Base-by-base conservation (phyloP, 495 filamentous ascomycete species). In the Entonaema liquescens region DNA sequence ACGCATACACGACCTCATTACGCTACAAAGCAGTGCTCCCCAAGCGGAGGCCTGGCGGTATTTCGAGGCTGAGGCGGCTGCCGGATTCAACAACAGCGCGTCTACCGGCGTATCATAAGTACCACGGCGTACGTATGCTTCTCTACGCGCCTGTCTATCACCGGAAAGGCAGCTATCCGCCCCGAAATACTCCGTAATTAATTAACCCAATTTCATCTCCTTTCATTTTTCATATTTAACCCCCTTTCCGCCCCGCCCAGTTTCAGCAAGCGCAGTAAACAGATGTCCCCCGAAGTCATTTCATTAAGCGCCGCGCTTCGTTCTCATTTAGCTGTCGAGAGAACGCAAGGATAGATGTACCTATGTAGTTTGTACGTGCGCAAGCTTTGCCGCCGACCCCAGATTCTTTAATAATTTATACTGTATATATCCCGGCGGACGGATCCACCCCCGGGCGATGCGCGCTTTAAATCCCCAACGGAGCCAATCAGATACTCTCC, bases 261-360 rank as follows among this genome's bases (percentile, higher is more conserved):
- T 72, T 72, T 72, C 70, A 65, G 64, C 59, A 72, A 53, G 65
- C 70, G 70, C 70, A 68, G 29, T 47, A 23, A 47, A 47, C 19
- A 47, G 3, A 47, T 23, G 19, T 25, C 29, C 13, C 25, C 28
- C 28, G 28, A 23, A 50, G 21, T 56, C 29, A 29, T 33, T 19
- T 31, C 28, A 8, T 55, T 29, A 29, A 53, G 49, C 21, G 49
- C 26, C 49, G 25, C 26, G 49, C 23, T 26, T 29, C 11, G 23
- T 9, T 15, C 13, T 15, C 11, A 29, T 28, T 15, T 25, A n/a
- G n/a, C n/a, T n/a, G n/a, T n/a, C n/a, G n/a, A n/a, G n/a, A n/a
- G n/a, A n/a, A n/a, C n/a, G n/a, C n/a, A n/a, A n/a, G n/a, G n/a
- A n/a, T n/a, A n/a, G n/a, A n/a, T n/a, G 31, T 33, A 49, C 21